phyloP scores from a whole-genome alignment of 805 yeast species.

The Kregervanrija delftensis region DNA sequence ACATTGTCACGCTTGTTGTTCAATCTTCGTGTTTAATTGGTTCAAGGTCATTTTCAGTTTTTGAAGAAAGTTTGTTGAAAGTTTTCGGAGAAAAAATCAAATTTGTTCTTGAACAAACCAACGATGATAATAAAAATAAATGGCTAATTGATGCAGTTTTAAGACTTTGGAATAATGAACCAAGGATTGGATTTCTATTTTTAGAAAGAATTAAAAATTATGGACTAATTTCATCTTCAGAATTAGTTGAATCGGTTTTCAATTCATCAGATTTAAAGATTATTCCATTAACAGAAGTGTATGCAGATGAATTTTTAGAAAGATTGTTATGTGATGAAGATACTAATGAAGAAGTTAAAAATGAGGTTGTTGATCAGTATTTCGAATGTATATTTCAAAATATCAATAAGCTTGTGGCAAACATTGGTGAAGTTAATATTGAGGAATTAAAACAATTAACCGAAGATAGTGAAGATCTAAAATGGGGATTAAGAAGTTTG shows the following conservation, averaged over 20 bases:
- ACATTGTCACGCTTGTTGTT: slow-evolving; percentile 54
- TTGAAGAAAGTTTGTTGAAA: slow-evolving; percentile 41
- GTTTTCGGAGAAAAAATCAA: slow-evolving; percentile 22
- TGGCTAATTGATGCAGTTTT: slow-evolving; percentile 52
- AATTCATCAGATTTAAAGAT: slow-evolving; percentile 24
- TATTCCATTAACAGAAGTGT: slow-evolving; percentile 34
- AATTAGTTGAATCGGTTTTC: slow-evolving; percentile 40
- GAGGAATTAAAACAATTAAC: neutral
- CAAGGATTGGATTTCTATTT: slow-evolving; percentile 57
- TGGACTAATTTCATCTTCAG: slow-evolving; percentile 34
- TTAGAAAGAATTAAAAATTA: slow-evolving; percentile 43
- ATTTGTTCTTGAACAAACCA: slow-evolving; percentile 18
- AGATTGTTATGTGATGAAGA: slow-evolving; percentile 17
- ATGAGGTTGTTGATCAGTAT: slow-evolving; percentile 7
- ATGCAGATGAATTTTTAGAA: slow-evolving; percentile 35
- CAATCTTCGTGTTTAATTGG: slow-evolving; percentile 79
- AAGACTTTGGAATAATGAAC: slow-evolving; percentile 58
- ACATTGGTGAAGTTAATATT: neutral
- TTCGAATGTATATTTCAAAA: slow-evolving; percentile 3
- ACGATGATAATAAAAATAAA: slow-evolving; percentile 28
- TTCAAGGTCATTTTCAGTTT: slow-evolving; percentile 78
- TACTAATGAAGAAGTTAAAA: slow-evolving; percentile 8
- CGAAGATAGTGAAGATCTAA: slow-evolving; percentile 8
- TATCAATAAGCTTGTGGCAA: neutral
- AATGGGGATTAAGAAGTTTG: slow-evolving; percentile 8